These are phyloP conservation scores for Aspergillus novoparasiticus DNA, from an alignment of 2,329 filamentous ascomycete species.

Conservation along the genomic window DNA sequence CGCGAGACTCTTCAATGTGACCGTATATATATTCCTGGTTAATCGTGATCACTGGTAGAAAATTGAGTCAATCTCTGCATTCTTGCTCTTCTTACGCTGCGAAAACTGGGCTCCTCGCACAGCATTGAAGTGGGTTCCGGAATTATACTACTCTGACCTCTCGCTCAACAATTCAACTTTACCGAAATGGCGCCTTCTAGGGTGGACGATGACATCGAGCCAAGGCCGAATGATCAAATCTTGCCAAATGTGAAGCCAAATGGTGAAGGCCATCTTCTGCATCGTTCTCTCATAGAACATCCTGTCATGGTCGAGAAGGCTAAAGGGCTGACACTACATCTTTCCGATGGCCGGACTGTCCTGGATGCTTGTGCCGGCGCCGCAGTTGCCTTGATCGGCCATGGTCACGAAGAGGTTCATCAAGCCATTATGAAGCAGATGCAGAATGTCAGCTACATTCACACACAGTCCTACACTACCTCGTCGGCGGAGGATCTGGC, in stretches of 20 bases:
- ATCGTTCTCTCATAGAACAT: conserved; percentile 3
- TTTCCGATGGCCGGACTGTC: not conserved
- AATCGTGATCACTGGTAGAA: too few species aligned
- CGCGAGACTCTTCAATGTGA: too few species aligned
- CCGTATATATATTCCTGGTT: not conserved
- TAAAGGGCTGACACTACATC: not conserved
- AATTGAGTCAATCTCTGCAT: not conserved
- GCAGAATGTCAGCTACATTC: conserved; percentile 6
- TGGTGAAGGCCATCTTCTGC: not conserved
- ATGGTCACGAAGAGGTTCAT: not conserved
- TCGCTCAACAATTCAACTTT: not conserved
- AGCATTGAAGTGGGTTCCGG: not conserved
- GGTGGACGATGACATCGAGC: not conserved
- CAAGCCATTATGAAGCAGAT: conserved; percentile 6
- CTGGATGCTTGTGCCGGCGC: conserved; percentile 6
- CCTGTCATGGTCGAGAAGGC: not conserved
- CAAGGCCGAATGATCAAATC: not conserved
- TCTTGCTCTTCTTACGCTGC: not conserved
- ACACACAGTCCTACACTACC: conserved; percentile 6
- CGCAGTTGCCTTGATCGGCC: conserved; percentile 4
- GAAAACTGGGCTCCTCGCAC: not conserved
- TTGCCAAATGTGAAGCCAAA: not conserved
- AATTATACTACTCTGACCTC: not conserved
- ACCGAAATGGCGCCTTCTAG: not conserved
- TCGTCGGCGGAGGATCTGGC: not conserved